Evolutionary conservation across 2,329 filamentous ascomycete species (phyloP).

Genomic region (Apiospora kogelbergensis): DNA sequence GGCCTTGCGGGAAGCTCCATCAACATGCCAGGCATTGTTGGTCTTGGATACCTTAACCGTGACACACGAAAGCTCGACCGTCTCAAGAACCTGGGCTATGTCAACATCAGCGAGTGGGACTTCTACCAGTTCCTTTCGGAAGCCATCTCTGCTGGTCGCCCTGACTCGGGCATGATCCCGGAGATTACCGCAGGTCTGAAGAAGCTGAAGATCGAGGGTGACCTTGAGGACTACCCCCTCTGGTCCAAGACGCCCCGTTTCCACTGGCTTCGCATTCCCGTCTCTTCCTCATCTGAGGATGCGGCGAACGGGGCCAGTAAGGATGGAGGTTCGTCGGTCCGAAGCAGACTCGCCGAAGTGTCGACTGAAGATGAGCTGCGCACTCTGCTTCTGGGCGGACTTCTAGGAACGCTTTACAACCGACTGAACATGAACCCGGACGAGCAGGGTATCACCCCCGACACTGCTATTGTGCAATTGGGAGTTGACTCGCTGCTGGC

Average conservation of each 20-base stretch:
- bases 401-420: slow-evolving; percentile 12
- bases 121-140: slow-evolving; percentile 11
- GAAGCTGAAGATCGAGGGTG: slow-evolving; percentile 1
- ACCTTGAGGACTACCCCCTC: slow-evolving; percentile 18
- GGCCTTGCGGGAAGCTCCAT: slow-evolving; percentile 27
- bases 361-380: background rate
- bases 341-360: background rate
- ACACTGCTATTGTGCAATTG: slow-evolving; percentile 20
- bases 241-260: slow-evolving; percentile 26
- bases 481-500: slow-evolving; percentile 33
- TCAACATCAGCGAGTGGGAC: slow-evolving; percentile 19
- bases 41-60: slow-evolving; percentile 26
- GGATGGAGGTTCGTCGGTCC: background rate
- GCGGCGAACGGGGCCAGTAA: background rate
- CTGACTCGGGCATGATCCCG: background rate
- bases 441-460: slow-evolving; percentile 12
- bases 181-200: slow-evolving; percentile 14
- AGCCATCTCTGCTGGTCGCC: background rate
- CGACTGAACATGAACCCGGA: slow-evolving; percentile 14
- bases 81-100: slow-evolving; percentile 16
- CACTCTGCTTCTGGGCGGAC: slow-evolving; percentile 8
- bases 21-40: slow-evolving; percentile 26
- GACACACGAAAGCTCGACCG: slow-evolving; percentile 20
- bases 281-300: background rate
- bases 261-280: slow-evolving; percentile 19